phyloP scores from a whole-genome alignment of 169 alveolate genomes.

The Plasmodium billcollinsi region DNA sequence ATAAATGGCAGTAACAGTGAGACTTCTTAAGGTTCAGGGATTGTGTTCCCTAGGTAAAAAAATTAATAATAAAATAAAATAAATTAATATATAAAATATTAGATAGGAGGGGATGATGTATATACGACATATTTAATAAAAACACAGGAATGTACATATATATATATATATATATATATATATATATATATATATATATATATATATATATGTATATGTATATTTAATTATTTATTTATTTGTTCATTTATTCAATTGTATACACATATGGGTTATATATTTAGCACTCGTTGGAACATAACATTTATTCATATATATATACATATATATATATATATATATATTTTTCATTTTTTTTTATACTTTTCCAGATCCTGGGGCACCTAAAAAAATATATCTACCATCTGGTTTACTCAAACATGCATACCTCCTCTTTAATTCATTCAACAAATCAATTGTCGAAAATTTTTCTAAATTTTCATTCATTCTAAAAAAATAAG shows the following conservation, averaged over 20 bases:
- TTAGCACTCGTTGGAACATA: too few species aligned
- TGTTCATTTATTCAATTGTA: too few species aligned
- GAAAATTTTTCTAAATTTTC: constrained; percentile 79
- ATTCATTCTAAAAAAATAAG: constrained; percentile 23
- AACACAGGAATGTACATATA: too few species aligned
- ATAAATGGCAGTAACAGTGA: constrained; percentile 87
- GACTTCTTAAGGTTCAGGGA: constrained; percentile 78
- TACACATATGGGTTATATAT: too few species aligned
- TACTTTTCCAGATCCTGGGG: constrained; percentile 90
- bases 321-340: neutral
- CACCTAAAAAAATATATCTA: constrained; percentile 83
- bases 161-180: neutral
- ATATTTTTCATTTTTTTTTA: constrained; percentile 5
- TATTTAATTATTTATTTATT: neutral
- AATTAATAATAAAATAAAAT: too few species aligned
- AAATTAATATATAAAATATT: too few species aligned
- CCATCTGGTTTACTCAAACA: constrained; percentile 87
- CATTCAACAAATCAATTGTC: constrained; percentile 82
- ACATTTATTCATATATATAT: neutral
- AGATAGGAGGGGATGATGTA: too few species aligned
- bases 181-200: constrained; percentile 17
- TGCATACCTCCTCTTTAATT: constrained; percentile 81
- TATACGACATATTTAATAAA: too few species aligned
- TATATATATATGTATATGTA: constrained; percentile 1
- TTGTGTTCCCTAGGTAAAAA: constrained; percentile 82